Base-by-base conservation (phyloP, 805 yeast genomes). In the Teunomyces panamensis region DNA sequence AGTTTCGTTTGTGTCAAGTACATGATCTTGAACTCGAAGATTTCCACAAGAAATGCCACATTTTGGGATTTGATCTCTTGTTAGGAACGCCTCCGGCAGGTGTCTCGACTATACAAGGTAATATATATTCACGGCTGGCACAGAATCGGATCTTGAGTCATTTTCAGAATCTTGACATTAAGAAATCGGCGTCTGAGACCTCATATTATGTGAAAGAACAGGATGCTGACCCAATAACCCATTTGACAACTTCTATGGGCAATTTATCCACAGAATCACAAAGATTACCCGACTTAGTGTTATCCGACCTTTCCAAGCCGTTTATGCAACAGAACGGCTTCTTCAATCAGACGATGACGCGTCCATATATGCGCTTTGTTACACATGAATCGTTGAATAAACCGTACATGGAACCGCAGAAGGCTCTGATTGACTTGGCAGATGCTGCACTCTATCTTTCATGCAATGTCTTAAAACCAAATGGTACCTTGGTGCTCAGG, bases 1-100 rank as follows among this genome's bases (percentile, higher is more conserved):
- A 60, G 35, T 48, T 58, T 29, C 51, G 62, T 34, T 54, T 72
- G 47, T 57, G 63, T 43, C 51, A 56, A 35, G 44, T 65, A 5
- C 72, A 71, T 51, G 53, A 48, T 67, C 27, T 69, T 5, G 60
- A 57, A 4, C 66, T 60, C 13, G 63, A 58, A 8, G 49, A 63
- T 8, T 60, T 69, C 42, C 47, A 60, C 43, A 45, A 53, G 24
- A 66, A 59, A 32, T 71, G 76, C 53, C 64, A 65, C 32, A 53
- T 73, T 4, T 43, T 71, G 24, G 77, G 75, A 27, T 58, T 69
- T 47, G 78, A 94, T 66, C 74, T 94, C 30, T 72, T 92, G 16
- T 85, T 88, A 6, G 79, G 84, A 45, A 74, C 77, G 13, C 97
- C 97, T 0, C 96, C 97, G 0, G 58, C 61, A 3, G 97, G 97